Percentiles rank a stretch among this genome's conserved stretches.
These are phyloP conservation scores for Picea glauca DNA, from an alignment of 75 land plant species.

Conservation along the genomic window DNA sequence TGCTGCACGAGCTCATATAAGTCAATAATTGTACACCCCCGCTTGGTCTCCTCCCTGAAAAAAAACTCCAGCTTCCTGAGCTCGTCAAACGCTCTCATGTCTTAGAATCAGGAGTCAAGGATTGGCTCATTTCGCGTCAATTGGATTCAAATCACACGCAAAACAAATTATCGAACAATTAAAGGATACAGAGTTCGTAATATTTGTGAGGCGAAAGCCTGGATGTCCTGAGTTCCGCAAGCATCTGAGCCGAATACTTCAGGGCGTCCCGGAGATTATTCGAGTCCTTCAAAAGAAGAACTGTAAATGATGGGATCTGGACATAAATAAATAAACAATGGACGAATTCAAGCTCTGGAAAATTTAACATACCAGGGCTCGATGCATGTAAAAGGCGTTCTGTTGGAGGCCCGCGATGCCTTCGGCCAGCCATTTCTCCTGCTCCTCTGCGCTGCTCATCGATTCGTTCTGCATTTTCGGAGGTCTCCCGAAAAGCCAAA, in stretches of 20 bases:
- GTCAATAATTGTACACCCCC: slow-evolving; percentile 82
- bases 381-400: slow-evolving; percentile 97
- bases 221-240: slow-evolving; percentile 93
- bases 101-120: slow-evolving; percentile 26
- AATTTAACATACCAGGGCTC: slow-evolving; percentile 59
- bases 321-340: not conserved
- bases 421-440: slow-evolving; percentile 96
- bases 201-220: slow-evolving; percentile 93
- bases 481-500: no score
- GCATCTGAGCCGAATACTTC: slow-evolving; percentile 96
- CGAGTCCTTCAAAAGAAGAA: slow-evolving; percentile 52
- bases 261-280: slow-evolving; percentile 88
- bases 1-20: slow-evolving; percentile 97
- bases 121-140: not conserved
- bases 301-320: not conserved
- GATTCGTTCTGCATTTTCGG: slow-evolving; percentile 13
- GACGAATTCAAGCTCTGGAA: not conserved
- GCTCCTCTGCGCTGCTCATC: slow-evolving; percentile 64
- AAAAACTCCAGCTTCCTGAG: slow-evolving; percentile 87
- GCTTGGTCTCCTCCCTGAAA: slow-evolving; percentile 71
- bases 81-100: slow-evolving; percentile 96
- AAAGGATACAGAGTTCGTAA: slow-evolving; percentile 86
- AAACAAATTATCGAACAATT: not conserved
- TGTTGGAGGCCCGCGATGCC: slow-evolving; percentile 95
- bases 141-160: not conserved